phyloP scores from a whole-genome alignment of 2,329 filamentous ascomycete genomes.

The Ilyonectria mors-panacis region DNA sequence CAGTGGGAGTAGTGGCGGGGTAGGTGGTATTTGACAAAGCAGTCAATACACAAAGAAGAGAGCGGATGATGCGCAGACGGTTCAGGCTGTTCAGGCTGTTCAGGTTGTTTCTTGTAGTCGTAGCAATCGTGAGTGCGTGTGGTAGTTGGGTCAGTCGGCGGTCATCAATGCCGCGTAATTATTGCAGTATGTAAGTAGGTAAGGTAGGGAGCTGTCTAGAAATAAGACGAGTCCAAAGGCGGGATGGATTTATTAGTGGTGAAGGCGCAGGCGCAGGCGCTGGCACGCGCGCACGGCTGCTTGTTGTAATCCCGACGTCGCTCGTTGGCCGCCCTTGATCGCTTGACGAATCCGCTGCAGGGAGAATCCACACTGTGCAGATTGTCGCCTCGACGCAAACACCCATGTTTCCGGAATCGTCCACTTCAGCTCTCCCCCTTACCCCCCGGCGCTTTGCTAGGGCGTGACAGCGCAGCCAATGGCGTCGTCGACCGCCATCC shows the following conservation, averaged over 20 bases:
- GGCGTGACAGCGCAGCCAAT: too few relatives aligned
- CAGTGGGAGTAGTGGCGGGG: conserved; percentile 2
- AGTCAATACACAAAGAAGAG: background rate
- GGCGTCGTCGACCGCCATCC: too few relatives aligned
- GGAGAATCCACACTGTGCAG: background rate
- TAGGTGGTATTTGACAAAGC: conserved; percentile 3
- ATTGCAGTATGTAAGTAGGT: background rate
- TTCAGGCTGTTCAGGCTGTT: background rate
- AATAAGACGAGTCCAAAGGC: too few relatives aligned
- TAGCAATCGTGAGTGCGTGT: background rate
- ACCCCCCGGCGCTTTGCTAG: conserved; percentile 24
- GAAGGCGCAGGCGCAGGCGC: background rate
- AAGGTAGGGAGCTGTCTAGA: background rate
- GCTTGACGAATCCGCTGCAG: background rate
- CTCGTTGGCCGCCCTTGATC: conserved; percentile 37
- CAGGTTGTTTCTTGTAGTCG: too few relatives aligned
- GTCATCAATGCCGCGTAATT: background rate
- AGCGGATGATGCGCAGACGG: background rate
- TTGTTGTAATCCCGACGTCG: conserved; percentile 41
- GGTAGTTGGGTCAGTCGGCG: conserved; percentile 1
- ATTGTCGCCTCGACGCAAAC: background rate
- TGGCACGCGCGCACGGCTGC: background rate
- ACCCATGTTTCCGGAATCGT: conserved; percentile 30
- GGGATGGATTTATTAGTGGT: conserved; percentile 21
- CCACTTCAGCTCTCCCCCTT: conserved; percentile 14